These are phyloP conservation scores for Candida tibetensis DNA, from an alignment of 805 yeast species.

Conservation along the genomic window DNA sequence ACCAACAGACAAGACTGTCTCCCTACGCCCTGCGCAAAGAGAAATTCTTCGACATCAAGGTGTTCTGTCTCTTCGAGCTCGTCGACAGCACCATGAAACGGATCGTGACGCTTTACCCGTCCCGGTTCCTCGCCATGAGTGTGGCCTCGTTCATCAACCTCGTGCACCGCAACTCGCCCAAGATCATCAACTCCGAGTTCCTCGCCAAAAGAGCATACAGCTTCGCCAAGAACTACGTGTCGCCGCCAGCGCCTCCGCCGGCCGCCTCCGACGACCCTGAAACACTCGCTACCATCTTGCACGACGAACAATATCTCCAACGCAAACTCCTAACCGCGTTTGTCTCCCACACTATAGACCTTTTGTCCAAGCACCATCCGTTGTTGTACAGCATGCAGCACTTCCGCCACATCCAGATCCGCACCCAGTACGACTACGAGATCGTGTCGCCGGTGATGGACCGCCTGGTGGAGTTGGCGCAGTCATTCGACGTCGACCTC, in stretches of 20 bases:
- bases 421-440: neutral
- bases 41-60: conserved; percentile 49
- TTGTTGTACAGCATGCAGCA: conserved; percentile 25
- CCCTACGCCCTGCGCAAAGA: conserved; percentile 12
- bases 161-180: conserved; percentile 16
- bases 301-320: conserved; percentile 62
- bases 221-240: conserved; percentile 50
- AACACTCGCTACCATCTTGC: conserved; percentile 37
- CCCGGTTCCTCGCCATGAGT: conserved; percentile 72
- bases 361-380: conserved; percentile 18
- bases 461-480: conserved; percentile 41
- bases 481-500: conserved; percentile 66
- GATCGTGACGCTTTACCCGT: conserved; percentile 71
- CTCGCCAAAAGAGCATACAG: conserved; percentile 56
- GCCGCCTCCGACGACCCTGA: conserved; percentile 29
- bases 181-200: conserved; percentile 17
- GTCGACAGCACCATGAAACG: conserved; percentile 55
- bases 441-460: conserved; percentile 14
- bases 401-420: conserved; percentile 12
- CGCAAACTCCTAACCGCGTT: conserved; percentile 63
- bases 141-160: conserved; percentile 57
- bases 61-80: conserved; percentile 67
- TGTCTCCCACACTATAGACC: conserved; percentile 50
- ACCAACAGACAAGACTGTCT: too few relatives aligned
- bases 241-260: conserved; percentile 37